A percentile compares a stretch with the other conserved stretches of the same genome.
These are phyloP conservation scores for Mycena pura DNA, from an alignment of 768 basidiomycete species.

Conservation along the genomic window DNA sequence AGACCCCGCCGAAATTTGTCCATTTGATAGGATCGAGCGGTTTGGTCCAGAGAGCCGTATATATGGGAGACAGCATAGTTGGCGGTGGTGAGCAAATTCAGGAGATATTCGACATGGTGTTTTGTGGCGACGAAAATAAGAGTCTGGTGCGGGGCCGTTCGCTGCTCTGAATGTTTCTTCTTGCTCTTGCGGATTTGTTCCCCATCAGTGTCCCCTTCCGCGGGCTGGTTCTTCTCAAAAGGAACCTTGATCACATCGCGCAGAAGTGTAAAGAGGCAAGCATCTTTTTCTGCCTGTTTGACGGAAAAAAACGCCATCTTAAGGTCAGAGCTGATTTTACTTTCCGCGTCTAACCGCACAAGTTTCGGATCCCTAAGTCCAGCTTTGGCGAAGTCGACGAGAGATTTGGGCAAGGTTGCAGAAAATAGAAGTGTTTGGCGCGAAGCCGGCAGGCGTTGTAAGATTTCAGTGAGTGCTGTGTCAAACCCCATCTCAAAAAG, in stretches of 20 bases:
- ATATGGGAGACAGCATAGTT: constrained; percentile 94
- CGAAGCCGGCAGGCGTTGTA: constrained; percentile 83
- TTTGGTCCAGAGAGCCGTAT: constrained; percentile 94
- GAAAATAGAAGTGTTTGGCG: constrained; percentile 96
- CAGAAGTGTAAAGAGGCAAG: constrained; percentile 81
- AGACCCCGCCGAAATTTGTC: constrained; percentile 82
- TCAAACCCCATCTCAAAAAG: constrained; percentile 99
- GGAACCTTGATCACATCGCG: constrained; percentile 90
- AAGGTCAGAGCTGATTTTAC: constrained; percentile 93
- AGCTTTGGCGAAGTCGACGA: constrained; percentile 98
- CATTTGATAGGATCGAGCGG: constrained; percentile 89
- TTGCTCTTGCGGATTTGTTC: constrained; percentile 55
- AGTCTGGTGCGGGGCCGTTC: constrained; percentile 84
- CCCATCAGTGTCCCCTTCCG: constrained; percentile 35
- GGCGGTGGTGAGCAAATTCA: constrained; percentile 74
- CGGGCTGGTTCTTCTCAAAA: constrained; percentile 45
- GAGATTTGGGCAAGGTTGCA: constrained; percentile 92
- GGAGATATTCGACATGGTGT: constrained; percentile 97
- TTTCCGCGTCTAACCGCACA: constrained; percentile 94
- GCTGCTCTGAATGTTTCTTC: constrained; percentile 56
- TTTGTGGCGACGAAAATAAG: constrained; percentile 96
- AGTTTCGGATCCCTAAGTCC: constrained; percentile 93
- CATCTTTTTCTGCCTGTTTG: constrained; percentile 94
- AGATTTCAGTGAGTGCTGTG: constrained; percentile 87
- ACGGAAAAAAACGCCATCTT: constrained; percentile 94